phyloP scores from a whole-genome alignment of 2,329 filamentous ascomycete genomes.

The Neoascochyta sp. region DNA sequence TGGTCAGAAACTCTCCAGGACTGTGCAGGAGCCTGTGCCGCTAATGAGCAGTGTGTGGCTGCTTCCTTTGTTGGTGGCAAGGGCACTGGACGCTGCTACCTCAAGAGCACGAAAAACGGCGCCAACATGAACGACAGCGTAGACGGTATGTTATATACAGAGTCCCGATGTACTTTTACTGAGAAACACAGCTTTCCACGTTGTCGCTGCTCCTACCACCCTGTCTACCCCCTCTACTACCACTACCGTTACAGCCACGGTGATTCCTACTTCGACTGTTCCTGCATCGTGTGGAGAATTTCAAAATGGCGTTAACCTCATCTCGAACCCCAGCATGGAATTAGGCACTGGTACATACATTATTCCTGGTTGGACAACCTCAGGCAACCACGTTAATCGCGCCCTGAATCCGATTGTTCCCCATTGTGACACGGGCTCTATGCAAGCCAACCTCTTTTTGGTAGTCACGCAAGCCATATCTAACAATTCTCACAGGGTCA shows the following conservation, averaged over 20 bases:
- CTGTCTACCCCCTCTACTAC: background rate
- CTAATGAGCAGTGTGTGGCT: background rate
- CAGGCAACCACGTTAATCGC: too few relatives aligned
- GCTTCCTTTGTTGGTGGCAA: conserved; percentile 1
- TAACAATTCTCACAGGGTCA: too few relatives aligned
- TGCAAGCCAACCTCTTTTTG: too few relatives aligned
- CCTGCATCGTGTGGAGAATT: background rate
- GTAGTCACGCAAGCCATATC: too few relatives aligned
- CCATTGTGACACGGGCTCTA: too few relatives aligned
- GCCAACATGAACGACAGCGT: background rate
- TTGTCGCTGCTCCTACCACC: background rate
- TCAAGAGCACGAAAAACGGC: background rate
- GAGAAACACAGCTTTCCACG: too few relatives aligned
- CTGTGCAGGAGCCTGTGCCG: background rate
- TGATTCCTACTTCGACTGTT: background rate
- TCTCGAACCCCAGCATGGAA: conserved; percentile 1
- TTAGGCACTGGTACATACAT: background rate
- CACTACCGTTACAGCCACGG: background rate
- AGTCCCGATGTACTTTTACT: background rate
- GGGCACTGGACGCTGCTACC: background rate
- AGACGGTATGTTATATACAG: background rate
- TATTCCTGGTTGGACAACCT: too few relatives aligned
- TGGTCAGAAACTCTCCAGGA: background rate
- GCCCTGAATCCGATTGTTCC: too few relatives aligned
- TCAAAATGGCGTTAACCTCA: background rate